phyloP scores from a whole-genome alignment of 129 eudicot genomes.

The Pulicaria dysenterica region DNA sequence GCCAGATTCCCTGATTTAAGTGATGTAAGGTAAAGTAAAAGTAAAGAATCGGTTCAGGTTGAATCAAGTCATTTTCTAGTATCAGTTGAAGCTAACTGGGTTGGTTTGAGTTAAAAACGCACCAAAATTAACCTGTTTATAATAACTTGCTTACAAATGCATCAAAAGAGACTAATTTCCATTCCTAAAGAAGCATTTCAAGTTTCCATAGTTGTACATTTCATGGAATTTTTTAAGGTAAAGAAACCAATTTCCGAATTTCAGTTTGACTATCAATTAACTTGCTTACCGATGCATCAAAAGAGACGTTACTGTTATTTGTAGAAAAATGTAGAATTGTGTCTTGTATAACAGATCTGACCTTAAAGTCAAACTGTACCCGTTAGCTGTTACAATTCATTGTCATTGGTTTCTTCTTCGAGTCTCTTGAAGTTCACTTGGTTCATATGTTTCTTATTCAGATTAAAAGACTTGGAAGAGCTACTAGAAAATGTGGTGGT shows the following conservation, averaged over 20 bases:
- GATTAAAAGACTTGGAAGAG: slow-evolving; percentile 76
- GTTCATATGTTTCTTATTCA: slow-evolving; percentile 34
- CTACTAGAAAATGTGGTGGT: slow-evolving; percentile 60
- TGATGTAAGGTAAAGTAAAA: slow-evolving; percentile 58
- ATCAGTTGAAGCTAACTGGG: neutral
- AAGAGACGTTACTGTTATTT: no score
- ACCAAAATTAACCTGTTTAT: no score
- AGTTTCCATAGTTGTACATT: no score
- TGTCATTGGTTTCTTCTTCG: neutral
- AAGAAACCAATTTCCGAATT: neutral
- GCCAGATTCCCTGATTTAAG: slow-evolving; percentile 82
- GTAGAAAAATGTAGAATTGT: neutral
- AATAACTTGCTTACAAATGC: no score
- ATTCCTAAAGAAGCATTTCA: no score
- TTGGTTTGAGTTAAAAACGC: neutral
- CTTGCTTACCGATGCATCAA: no score
- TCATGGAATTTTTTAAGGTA: no score
- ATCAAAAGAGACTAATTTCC: no score
- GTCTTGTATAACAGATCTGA: neutral
- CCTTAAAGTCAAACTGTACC: neutral
- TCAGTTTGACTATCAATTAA: neutral
- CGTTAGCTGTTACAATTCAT: neutral
- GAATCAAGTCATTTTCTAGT: neutral
- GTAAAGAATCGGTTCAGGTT: neutral
- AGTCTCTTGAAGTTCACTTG: neutral